phyloP scores from a whole-genome alignment of 2,329 filamentous ascomycete genomes.

The Emericellopsis cladophorae region DNA sequence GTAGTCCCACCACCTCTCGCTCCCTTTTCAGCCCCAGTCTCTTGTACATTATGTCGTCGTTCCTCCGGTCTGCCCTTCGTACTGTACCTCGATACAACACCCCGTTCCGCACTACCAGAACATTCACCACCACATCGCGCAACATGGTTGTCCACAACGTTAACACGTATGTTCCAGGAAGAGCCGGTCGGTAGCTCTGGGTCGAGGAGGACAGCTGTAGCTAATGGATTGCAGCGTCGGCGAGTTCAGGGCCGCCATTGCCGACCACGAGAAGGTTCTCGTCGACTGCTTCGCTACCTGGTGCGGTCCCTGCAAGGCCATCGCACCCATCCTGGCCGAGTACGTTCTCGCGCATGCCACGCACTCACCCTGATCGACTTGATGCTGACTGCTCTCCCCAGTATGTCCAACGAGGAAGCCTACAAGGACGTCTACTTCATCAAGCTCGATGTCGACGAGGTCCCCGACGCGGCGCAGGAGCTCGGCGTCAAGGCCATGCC shows the following conservation, averaged over 20 bases:
- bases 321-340: conserved; percentile 55
- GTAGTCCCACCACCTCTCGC: too few species aligned
- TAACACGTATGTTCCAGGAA: conserved; percentile 16
- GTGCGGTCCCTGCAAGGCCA: conserved; percentile 93
- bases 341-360: conserved; percentile 6
- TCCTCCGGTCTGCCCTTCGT: too few species aligned
- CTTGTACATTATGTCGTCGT: too few species aligned
- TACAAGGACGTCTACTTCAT: conserved; percentile 55
- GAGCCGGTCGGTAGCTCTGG: background rate
- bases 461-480: conserved; percentile 62
- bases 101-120: conserved; percentile 5
- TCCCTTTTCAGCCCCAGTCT: too few species aligned
- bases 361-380: too few species aligned
- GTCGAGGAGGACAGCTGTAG: background rate
- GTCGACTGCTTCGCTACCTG: conserved; percentile 82
- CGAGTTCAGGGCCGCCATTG: conserved; percentile 44
- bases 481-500: conserved; percentile 85
- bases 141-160: conserved; percentile 33
- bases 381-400: conserved; percentile 1
- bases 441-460: conserved; percentile 84
- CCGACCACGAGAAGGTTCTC: conserved; percentile 46
- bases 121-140: conserved; percentile 20
- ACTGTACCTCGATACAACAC: too few species aligned
- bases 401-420: conserved; percentile 18
- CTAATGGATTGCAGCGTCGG: conserved; percentile 29